phyloP scores from a whole-genome alignment of 2,329 filamentous ascomycete genomes.

The Dothistroma septosporum region DNA sequence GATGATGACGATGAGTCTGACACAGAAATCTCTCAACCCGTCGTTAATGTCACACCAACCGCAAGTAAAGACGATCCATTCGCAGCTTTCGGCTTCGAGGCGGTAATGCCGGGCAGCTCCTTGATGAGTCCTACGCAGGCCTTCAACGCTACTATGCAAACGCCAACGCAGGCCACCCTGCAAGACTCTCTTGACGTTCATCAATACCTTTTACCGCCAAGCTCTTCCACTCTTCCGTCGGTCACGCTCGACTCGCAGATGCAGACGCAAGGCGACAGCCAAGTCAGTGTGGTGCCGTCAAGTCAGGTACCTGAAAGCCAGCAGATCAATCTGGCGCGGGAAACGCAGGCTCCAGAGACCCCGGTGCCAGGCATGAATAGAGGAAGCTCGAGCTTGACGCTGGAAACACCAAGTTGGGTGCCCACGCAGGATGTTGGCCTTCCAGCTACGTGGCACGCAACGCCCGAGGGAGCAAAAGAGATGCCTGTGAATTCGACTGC shows the following conservation, averaged over 20 bases:
- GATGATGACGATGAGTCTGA: constrained; percentile 38
- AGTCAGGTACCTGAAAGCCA: constrained; percentile 31
- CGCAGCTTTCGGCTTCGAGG: constrained; percentile 33
- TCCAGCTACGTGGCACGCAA: constrained; percentile 26
- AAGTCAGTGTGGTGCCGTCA: constrained; percentile 17
- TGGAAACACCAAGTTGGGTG: constrained; percentile 35
- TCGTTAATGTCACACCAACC: background rate
- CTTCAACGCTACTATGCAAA: constrained; percentile 36
- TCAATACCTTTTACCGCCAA: constrained; percentile 32
- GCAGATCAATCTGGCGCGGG: constrained; percentile 37
- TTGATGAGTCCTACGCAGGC: constrained; percentile 35
- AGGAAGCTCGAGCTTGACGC: constrained; percentile 20
- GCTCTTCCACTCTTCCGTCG: constrained; percentile 28
- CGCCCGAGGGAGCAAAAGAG: constrained; percentile 16
- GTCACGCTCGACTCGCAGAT: constrained; percentile 8
- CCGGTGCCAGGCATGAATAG: constrained; percentile 23
- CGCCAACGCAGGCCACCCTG: constrained; percentile 32
- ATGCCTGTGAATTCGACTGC: constrained; percentile 16
- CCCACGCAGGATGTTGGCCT: constrained; percentile 34
- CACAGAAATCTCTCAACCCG: constrained; percentile 9
- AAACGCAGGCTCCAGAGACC: constrained; percentile 32
- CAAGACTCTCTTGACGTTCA: constrained; percentile 44
- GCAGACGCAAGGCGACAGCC: constrained; percentile 18
- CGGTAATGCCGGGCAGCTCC: constrained; percentile 18
- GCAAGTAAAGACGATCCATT: constrained; percentile 29